A percentile compares a stretch with the other conserved stretches of the same genome.
phyloP scores from a whole-genome alignment of 192 early-diverging fungal genomes.

The Coemansia javaensis region DNA sequence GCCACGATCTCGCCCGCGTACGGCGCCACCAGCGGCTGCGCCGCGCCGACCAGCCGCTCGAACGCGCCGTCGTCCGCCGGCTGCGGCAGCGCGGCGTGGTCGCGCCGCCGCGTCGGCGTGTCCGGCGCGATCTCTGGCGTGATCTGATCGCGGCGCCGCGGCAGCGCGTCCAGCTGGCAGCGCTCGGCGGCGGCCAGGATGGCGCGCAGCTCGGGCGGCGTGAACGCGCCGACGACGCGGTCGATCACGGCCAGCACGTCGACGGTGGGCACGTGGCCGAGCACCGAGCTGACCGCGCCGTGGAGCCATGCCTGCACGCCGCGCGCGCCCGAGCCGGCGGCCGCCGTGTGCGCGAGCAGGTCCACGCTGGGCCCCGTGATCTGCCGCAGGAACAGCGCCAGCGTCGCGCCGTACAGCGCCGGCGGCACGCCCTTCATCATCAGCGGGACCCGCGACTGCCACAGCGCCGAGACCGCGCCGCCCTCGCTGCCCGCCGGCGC shows the following conservation, averaged over 20 bases:
- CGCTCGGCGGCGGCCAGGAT: constrained; percentile 28
- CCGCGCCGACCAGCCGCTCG: constrained; percentile 15
- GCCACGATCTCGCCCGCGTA: constrained; percentile 10
- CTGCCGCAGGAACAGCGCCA: constrained; percentile 20
- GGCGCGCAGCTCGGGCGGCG: constrained; percentile 19
- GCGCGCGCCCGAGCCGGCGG: neutral
- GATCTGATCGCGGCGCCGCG: constrained; percentile 3
- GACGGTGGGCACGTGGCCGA: constrained; percentile 6
- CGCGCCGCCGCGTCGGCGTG: constrained; percentile 12
- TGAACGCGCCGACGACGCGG: constrained; percentile 27
- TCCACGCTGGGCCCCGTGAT: constrained; percentile 16
- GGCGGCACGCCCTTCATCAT: constrained; percentile 26
- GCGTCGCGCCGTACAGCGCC: constrained; percentile 26
- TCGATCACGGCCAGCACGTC: constrained; percentile 34
- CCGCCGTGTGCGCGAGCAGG: constrained; percentile 15
- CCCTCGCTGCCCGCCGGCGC: neutral
- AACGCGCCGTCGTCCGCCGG: neutral
- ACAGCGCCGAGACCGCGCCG: constrained; percentile 17
- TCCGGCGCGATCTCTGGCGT: too few species aligned
- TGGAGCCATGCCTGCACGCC: constrained; percentile 19
- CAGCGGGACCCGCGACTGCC: constrained; percentile 33
- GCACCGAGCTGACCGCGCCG: constrained; percentile 11
- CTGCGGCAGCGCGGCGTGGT: neutral
- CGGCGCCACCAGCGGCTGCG: constrained; percentile 14
- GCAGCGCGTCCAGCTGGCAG: constrained; percentile 18